Base-by-base conservation (phyloP, 129 eudicot genomes). In the Deinandra increscens region DNA sequence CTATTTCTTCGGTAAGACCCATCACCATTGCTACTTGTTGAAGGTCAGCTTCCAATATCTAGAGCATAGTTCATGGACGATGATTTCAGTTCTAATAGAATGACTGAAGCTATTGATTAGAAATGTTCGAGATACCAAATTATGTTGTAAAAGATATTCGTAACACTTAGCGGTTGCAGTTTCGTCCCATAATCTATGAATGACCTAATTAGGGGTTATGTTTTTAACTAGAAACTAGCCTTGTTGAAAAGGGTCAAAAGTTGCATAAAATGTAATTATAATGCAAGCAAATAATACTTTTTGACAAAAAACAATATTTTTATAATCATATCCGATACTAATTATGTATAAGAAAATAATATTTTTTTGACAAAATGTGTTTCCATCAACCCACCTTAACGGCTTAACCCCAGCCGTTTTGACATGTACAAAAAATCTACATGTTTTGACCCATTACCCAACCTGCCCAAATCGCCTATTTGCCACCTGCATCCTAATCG, bases 31-130 rank as follows among this genome's bases (percentile, higher is more conserved):
- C 95, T 71, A 89, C 97, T 85, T 87, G 95, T 62, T 81, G 74
- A 50, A 93, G 78, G 69, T 93, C 98, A 81, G 91, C 88, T 78
- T 93, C 98, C 75, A 84, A 81, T 73, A 89, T 89, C 98, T 92
- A 81, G 41, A 72, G 33, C 29, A 74, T 33, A 65, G 29, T 63
- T n/a, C 66, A 66, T 43, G 10, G 65, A 0, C 14, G 43, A 71
- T 64, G 17, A 19, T 42, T 53, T 69, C 18, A 51, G 23, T 5
- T 14, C 12, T 19, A 7, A 22, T 26, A 55, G 15, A 6, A 55
- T 55, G 31, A 20, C 15, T 43, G 11, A 0, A 43, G 0, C 7
- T 36, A 6, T 36, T 36, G 5, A 36, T 44, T 44, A 43, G 49
- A 43, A 43, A 12, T 33, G 10, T 49, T 49, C 17, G 23, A 49